Percentiles rank a stretch among this genome's conserved stretches.
These are phyloP conservation scores for Glycine soja DNA, from an alignment of 306 rosid genomes.

Conservation along the genomic window DNA sequence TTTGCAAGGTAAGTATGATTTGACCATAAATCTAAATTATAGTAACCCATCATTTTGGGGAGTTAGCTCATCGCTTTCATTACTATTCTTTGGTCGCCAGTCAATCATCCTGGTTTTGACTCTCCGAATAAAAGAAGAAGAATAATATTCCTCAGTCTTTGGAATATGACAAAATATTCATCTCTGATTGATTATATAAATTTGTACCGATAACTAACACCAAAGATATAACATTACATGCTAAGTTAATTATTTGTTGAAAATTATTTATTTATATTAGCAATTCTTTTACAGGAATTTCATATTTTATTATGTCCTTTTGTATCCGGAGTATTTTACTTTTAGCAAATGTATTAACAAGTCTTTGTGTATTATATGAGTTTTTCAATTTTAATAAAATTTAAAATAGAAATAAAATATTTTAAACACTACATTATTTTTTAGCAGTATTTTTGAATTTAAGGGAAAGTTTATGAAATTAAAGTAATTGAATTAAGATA, in stretches of 20 bases:
- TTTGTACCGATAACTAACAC: not conserved
- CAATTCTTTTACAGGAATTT: not conserved
- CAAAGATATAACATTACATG: not conserved
- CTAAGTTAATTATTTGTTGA: not conserved
- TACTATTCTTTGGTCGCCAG: not conserved
- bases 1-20: constrained; percentile 20
- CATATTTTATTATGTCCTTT: not conserved
- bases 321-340: no score
- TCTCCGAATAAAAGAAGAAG: not conserved
- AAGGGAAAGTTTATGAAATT: no score
- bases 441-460: no score
- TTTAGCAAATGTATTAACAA: no score
- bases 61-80: constrained; percentile 38
- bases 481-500: no score
- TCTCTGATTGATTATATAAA: not conserved
- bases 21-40: constrained; percentile 21
- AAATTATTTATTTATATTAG: no score
- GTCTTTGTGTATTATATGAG: no score
- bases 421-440: no score
- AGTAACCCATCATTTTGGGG: constrained; percentile 30
- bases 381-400: no score
- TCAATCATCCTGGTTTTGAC: constrained; percentile 25
- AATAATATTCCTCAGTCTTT: not conserved
- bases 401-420: no score
- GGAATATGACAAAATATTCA: not conserved